These are phyloP conservation scores for Mesembryanthemum crystallinum DNA, from an alignment of 148 eudicot genomes.

Conservation along the genomic window DNA sequence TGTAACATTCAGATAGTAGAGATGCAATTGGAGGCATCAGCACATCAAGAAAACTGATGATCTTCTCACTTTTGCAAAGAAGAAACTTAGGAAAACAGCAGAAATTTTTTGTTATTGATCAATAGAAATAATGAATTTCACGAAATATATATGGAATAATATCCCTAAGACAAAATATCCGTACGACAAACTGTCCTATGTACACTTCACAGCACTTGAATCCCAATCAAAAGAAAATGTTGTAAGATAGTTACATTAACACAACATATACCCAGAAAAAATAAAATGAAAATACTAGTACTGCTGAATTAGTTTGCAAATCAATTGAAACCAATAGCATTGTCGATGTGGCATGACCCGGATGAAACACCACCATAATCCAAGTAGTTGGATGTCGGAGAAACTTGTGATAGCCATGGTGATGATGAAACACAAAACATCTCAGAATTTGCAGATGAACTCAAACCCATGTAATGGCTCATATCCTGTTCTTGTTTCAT, in stretches of 20 bases:
- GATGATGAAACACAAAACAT: not conserved
- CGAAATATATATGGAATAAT: no score
- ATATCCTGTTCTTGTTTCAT: not conserved
- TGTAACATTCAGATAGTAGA: no score
- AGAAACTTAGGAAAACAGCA: not conserved
- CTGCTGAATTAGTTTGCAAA: not conserved
- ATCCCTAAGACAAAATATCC: no score
- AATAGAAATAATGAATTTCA: not conserved
- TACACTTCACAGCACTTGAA: no score
- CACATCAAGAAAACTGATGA: no score
- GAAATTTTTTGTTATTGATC: no score
- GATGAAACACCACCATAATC: not conserved
- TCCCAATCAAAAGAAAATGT: no score
- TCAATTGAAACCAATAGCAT: not conserved
- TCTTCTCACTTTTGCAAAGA: no score
- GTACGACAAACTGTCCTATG: no score
- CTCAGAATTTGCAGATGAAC: not conserved
- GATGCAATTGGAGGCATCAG: no score
- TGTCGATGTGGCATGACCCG: not conserved
- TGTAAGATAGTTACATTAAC: not conserved
- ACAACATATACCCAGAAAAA: not conserved
- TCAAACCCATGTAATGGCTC: not conserved
- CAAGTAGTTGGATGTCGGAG: not conserved
- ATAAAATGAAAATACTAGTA: no score
- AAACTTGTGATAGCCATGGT: no score